Conservation (phyloP, 257 asterid genomes). For the Penstemon eatonii region DNA sequence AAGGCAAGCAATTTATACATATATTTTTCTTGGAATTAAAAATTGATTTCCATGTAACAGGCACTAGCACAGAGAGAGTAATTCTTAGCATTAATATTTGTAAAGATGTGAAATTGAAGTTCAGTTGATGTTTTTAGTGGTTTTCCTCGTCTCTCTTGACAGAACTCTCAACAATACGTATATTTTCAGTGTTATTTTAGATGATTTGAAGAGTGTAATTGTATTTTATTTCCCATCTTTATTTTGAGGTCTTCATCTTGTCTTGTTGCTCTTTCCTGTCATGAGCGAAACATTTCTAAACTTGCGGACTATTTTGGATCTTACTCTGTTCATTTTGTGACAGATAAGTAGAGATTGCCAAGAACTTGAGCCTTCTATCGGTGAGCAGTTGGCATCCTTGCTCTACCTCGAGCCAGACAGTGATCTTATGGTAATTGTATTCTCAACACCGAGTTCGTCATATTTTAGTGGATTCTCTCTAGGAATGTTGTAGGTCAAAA, state of each 20-base stretch:
- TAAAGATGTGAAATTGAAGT: no score
- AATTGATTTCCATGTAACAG: no score
- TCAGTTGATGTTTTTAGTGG: no score
- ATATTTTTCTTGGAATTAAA: no score
- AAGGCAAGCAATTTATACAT: not conserved
- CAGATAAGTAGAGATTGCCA: conserved; percentile 98
- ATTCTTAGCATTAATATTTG: not conserved
- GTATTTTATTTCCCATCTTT: no score
- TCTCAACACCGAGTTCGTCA: conserved; percentile 1
- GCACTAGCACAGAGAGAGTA: not conserved
- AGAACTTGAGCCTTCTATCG: conserved; percentile 82
- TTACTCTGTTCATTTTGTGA: conserved; percentile 34
- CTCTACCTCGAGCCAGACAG: conserved; percentile 93
- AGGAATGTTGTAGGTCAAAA: not conserved
- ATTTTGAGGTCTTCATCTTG: not conserved
- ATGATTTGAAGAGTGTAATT: no score
- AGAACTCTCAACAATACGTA: no score
- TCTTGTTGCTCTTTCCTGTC: not conserved
- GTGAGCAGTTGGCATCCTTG: conserved; percentile 83
- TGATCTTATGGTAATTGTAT: conserved; percentile 76
- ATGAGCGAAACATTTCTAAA: not conserved
- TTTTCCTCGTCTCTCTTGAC: no score
- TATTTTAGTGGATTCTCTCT: conserved; percentile 15
- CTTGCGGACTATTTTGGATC: not conserved
- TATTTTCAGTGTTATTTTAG: no score